Evolutionary conservation across 768 basidiomycete genomes (phyloP).

Genomic region (Phanerodontia chrysosporium): DNA sequence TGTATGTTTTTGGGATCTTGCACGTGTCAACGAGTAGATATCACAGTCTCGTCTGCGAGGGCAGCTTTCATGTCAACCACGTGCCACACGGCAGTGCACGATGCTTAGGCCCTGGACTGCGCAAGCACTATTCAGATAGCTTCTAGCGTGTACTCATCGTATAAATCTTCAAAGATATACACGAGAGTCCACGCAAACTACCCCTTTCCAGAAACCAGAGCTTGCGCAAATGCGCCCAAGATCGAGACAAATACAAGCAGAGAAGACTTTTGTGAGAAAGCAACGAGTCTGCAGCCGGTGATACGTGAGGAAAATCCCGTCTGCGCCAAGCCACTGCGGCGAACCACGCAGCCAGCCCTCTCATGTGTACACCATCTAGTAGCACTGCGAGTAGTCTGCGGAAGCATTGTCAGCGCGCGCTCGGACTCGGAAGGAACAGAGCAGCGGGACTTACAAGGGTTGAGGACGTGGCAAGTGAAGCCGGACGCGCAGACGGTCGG

Average conservation of each 20-base stretch:
- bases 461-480: conserved; percentile 12
- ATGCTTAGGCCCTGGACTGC: too few species aligned
- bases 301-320: background rate
- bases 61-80: too few species aligned
- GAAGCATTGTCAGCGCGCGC: background rate
- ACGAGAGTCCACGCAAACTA: background rate
- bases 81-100: too few species aligned
- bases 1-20: too few species aligned
- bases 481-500: conserved; percentile 8
- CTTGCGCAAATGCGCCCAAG: background rate
- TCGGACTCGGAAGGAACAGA: background rate
- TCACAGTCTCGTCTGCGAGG: too few species aligned
- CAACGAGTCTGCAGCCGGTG: background rate
- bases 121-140: too few species aligned
- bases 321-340: background rate
- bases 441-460: conserved; percentile 6
- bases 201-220: background rate
- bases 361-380: background rate
- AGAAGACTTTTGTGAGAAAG: background rate
- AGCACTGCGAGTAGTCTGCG: conserved; percentile 14
- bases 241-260: background rate
- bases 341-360: background rate
- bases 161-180: too few species aligned
- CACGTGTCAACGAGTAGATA: too few species aligned
- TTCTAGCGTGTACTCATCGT: too few species aligned